Evolutionary conservation across 2,329 filamentous ascomycete genomes (phyloP).

Genomic region (Geosmithia putterillii): DNA sequence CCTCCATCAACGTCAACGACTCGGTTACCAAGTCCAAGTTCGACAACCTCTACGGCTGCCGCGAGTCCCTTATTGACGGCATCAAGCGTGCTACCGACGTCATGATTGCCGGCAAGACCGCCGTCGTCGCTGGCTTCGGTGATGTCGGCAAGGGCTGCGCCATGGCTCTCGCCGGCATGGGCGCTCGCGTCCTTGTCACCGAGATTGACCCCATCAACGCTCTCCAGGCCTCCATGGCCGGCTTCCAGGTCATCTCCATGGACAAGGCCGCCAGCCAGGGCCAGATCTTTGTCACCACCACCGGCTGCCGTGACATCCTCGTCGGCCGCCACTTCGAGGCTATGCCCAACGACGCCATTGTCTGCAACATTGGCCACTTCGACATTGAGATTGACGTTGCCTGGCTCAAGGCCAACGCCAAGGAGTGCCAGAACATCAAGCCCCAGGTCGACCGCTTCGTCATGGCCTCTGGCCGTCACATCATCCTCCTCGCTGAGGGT

Average conservation of each 20-base stretch:
- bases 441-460: slow-evolving; percentile 97
- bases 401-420: slow-evolving; percentile 96
- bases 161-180: slow-evolving; percentile 91
- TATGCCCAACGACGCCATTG: slow-evolving; percentile 97
- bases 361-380: slow-evolving; percentile 99
- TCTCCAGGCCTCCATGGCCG: slow-evolving; percentile 94
- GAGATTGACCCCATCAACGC: slow-evolving; percentile 99
- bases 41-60: slow-evolving; percentile 99
- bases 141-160: slow-evolving; percentile 99
- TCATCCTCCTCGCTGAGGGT: slow-evolving; percentile 97
- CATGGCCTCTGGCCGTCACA: slow-evolving; percentile 87
- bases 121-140: slow-evolving; percentile 94
- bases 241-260: slow-evolving; percentile 96
- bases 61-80: slow-evolving; percentile 95
- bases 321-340: slow-evolving; percentile 82
- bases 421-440: slow-evolving; percentile 96
- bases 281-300: slow-evolving; percentile 99
- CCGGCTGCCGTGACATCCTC: slow-evolving; percentile 96
- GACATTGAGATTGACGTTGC: slow-evolving; percentile 99
- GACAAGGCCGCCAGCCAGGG: slow-evolving; percentile 80
- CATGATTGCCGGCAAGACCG: slow-evolving; percentile 99
- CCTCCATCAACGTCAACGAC: slow-evolving; percentile 99
- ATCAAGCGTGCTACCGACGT: slow-evolving; percentile 99
- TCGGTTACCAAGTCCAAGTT: slow-evolving; percentile 99
- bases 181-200: slow-evolving; percentile 89